Conservation (phyloP, 176 grass and related monocot genomes). For the Neostapfia colusana region DNA sequence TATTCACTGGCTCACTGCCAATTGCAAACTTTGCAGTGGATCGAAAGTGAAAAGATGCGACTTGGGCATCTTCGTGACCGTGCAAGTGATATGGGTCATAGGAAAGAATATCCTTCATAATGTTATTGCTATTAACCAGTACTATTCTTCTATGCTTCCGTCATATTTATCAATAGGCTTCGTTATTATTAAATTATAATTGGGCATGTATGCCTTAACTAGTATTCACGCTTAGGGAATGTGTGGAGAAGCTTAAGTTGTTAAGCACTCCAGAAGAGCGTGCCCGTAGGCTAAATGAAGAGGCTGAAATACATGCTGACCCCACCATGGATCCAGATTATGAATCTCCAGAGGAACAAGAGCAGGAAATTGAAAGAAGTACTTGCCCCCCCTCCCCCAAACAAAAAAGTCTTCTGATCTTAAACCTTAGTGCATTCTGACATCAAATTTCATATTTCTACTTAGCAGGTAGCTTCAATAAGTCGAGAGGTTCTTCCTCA, state of each 20-base stretch:
- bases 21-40: conserved; percentile 67
- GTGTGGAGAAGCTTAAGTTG: conserved; percentile 87
- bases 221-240: conserved; percentile 83
- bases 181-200: conserved; percentile 22
- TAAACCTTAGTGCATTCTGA: conserved; percentile 29
- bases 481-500: conserved; percentile 52
- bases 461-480: conserved; percentile 58
- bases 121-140: conserved; percentile 13
- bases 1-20: conserved; percentile 26
- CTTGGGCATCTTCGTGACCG: conserved; percentile 95
- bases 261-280: conserved; percentile 87
- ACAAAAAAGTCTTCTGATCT: neutral
- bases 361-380: conserved; percentile 78
- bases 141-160: neutral
- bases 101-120: conserved; percentile 97
- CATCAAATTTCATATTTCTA: conserved; percentile 25
- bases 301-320: conserved; percentile 88
- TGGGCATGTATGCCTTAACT: conserved; percentile 57
- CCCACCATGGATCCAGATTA: conserved; percentile 93
- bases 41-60: conserved; percentile 91
- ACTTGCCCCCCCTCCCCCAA: neutral
- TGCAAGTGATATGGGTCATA: conserved; percentile 91
- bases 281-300: conserved; percentile 74
- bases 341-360: conserved; percentile 90
- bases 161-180: neutral